phyloP scores from a whole-genome alignment of 2,329 filamentous ascomycete genomes.

The Monilinia polystroma region DNA sequence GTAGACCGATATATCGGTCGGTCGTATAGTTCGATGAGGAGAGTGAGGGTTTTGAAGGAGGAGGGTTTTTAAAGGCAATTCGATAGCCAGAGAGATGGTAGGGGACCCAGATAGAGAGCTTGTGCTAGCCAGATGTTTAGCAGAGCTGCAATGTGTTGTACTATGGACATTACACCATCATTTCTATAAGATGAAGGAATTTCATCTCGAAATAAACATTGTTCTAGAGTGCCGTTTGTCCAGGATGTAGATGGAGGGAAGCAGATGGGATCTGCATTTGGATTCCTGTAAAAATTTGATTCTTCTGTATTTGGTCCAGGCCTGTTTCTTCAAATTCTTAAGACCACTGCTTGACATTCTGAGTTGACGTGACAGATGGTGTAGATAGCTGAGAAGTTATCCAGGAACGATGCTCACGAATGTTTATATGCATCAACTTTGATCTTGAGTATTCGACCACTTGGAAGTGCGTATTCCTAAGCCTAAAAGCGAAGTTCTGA shows the following conservation, averaged over 20 bases:
- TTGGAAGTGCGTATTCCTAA: conserved; percentile 7
- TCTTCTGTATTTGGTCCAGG: conserved; percentile 1
- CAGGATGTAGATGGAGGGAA: conserved; percentile 11
- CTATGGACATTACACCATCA: not conserved
- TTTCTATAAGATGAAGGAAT: not conserved
- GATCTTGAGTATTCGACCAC: conserved; percentile 1
- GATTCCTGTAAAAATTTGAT: conserved; percentile 17
- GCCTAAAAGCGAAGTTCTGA: conserved; percentile 7
- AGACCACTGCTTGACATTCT: not conserved
- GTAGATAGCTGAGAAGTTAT: conserved; percentile 28
- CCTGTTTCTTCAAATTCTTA: not conserved
- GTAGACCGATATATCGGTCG: conserved; percentile 14
- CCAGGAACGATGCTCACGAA: not conserved
- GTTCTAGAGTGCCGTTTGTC: conserved; percentile 6
- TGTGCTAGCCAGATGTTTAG: not conserved
- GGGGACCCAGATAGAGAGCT: conserved; percentile 3
- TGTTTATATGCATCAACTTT: conserved; percentile 11
- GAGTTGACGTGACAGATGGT: conserved; percentile 23
- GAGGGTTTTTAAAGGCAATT: not conserved
- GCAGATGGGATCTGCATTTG: conserved; percentile 8
- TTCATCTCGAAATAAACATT: not conserved
- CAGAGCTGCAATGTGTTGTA: not conserved
- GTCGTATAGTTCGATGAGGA: conserved; percentile 13
- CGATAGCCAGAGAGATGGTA: not conserved
- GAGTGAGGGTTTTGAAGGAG: not conserved